Evolutionary conservation across 2,329 filamentous ascomycete genomes (phyloP).

Genomic region (Aspergillus sp.): DNA sequence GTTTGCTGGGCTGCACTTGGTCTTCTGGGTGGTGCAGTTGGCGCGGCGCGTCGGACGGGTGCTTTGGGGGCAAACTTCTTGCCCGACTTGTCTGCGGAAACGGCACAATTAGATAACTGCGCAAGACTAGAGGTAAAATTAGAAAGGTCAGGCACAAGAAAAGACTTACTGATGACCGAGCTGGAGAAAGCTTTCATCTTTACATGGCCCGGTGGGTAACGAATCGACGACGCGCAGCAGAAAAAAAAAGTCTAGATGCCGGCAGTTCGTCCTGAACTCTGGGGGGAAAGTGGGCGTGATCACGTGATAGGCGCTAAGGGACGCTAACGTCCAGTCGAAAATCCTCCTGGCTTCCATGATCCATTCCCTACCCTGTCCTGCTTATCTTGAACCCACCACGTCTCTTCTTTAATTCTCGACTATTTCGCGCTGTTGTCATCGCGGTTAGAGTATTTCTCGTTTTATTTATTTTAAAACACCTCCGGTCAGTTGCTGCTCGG

Average conservation of each 20-base stretch:
- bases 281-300: slow-evolving; percentile 24
- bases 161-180: slow-evolving; percentile 46
- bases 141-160: neutral
- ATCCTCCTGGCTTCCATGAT: slow-evolving; percentile 32
- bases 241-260: slow-evolving; percentile 18
- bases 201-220: slow-evolving; percentile 1
- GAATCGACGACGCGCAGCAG: slow-evolving; percentile 2
- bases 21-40: slow-evolving; percentile 34
- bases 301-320: slow-evolving; percentile 33
- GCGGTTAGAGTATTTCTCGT: slow-evolving; percentile 17
- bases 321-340: slow-evolving; percentile 33
- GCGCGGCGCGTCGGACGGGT: slow-evolving; percentile 50
- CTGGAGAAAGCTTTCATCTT: slow-evolving; percentile 47
- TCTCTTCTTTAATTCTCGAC: slow-evolving; percentile 18
- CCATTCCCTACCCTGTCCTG: slow-evolving; percentile 12
- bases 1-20: slow-evolving; percentile 35
- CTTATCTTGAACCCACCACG: slow-evolving; percentile 22
- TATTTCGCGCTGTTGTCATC: slow-evolving; percentile 3
- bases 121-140: slow-evolving; percentile 4
- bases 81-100: slow-evolving; percentile 52
- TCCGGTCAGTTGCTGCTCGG: slow-evolving; percentile 27
- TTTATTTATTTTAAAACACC: slow-evolving; percentile 12
- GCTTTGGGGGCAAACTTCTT: slow-evolving; percentile 73
- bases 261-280: slow-evolving; percentile 13
- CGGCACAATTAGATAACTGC: neutral